Evolutionary conservation across 345 rosid species (phyloP).

Genomic region (Lepidium aucheri): DNA sequence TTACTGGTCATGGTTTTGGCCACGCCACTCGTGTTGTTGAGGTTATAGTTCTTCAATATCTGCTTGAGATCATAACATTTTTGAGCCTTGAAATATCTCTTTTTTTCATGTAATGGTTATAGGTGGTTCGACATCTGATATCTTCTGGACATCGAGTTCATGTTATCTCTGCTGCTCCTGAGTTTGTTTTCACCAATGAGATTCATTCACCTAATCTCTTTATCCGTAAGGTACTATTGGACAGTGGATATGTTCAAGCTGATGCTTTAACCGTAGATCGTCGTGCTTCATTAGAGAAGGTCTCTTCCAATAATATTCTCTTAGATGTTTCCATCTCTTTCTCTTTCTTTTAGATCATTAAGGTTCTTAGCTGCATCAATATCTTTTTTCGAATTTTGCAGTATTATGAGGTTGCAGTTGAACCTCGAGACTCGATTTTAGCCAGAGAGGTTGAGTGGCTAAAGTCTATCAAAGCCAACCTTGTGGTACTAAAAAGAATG

Average conservation of each 20-base stretch:
- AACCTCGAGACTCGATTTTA: conserved; percentile 71
- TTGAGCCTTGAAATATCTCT: background rate
- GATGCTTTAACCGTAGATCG: conserved; percentile 95
- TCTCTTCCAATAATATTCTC: conserved; percentile 8
- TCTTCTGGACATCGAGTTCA: conserved; percentile 79
- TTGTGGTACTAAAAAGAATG: conserved; percentile 44
- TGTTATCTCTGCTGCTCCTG: conserved; percentile 88
- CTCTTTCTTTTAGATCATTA: background rate
- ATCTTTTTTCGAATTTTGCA: background rate
- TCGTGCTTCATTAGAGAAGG: conserved; percentile 87
- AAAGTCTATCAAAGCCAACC: conserved; percentile 67
- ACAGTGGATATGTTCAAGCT: conserved; percentile 85
- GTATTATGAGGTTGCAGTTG: conserved; percentile 54
- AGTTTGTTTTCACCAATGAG: conserved; percentile 83
- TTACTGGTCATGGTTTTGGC: conserved; percentile 96
- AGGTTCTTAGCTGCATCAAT: background rate
- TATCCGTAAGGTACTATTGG: conserved; percentile 74
- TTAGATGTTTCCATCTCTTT: background rate
- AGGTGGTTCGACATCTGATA: conserved; percentile 83
- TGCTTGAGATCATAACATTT: background rate
- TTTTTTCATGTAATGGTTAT: background rate
- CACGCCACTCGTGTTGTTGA: conserved; percentile 98
- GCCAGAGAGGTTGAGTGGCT: conserved; percentile 84
- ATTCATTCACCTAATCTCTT: conserved; percentile 69
- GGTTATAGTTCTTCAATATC: conserved; percentile 29